These are phyloP conservation scores for Nigrospora osmanthi DNA, from an alignment of 2,329 filamentous ascomycete genomes.

Conservation along the genomic window DNA sequence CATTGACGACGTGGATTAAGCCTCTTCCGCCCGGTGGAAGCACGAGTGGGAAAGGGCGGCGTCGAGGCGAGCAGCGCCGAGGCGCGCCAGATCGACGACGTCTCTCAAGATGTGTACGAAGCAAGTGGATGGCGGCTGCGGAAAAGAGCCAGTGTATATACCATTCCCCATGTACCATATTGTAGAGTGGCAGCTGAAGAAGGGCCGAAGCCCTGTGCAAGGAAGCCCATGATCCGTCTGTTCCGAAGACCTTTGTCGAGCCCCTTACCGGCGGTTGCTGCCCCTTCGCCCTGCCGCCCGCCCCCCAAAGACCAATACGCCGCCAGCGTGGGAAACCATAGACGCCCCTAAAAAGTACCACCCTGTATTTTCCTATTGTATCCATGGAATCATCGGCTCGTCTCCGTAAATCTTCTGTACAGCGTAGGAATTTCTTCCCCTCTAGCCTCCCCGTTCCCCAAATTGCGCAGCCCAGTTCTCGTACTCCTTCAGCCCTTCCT, in stretches of 20 bases:
- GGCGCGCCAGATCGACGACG: neutral
- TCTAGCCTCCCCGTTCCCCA: constrained; percentile 78
- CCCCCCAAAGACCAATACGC: too few species aligned
- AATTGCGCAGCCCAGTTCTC: constrained; percentile 93
- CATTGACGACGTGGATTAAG: constrained; percentile 2
- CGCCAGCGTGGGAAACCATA: too few species aligned
- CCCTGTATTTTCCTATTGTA: too few species aligned
- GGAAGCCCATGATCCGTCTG: too few species aligned
- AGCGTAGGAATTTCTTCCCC: neutral
- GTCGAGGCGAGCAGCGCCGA: neutral
- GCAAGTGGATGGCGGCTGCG: neutral
- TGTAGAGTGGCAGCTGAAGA: neutral
- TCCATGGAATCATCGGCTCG: neutral
- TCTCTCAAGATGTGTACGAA: neutral
- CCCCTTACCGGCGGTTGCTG: too few species aligned
- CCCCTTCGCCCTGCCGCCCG: too few species aligned
- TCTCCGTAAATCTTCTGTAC: neutral
- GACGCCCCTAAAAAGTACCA: too few species aligned
- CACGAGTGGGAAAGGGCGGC: too few species aligned
- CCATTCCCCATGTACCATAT: constrained; percentile 1
- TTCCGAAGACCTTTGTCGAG: too few species aligned
- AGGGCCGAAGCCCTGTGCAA: neutral
- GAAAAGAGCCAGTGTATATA: constrained; percentile 1
- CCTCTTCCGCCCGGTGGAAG: too few species aligned
- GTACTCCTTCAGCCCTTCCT: constrained; percentile 75